These are phyloP conservation scores for Aspergillus fumigatus DNA, from an alignment of 2,329 filamentous ascomycete genomes.

Conservation along the genomic window DNA sequence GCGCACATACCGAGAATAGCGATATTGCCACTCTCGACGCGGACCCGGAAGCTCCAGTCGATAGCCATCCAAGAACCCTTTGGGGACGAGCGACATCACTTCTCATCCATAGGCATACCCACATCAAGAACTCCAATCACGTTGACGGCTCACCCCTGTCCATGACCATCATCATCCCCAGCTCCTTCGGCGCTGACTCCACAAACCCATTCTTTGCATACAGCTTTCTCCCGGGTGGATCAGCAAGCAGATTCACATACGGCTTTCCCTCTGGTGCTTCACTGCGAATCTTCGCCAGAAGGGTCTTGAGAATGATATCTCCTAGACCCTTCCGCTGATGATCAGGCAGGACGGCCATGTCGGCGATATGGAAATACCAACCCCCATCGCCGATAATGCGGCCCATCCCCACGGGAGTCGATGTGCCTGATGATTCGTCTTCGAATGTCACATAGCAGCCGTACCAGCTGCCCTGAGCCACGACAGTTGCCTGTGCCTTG, in stretches of 20 bases:
- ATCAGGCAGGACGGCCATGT: slow-evolving; percentile 48
- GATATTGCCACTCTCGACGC: too few relatives aligned
- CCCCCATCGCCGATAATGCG: slow-evolving; percentile 49
- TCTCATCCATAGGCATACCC: not conserved
- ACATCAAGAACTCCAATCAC: not conserved
- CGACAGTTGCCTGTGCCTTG: slow-evolving; percentile 32
- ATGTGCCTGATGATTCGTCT: not conserved
- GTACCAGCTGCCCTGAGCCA: slow-evolving; percentile 40
- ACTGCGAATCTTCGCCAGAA: slow-evolving; percentile 40
- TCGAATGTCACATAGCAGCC: slow-evolving; percentile 38
- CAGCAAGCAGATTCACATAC: slow-evolving; percentile 46
- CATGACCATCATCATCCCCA: slow-evolving; percentile 36
- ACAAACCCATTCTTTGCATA: slow-evolving; percentile 48
- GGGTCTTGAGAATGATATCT: slow-evolving; percentile 40
- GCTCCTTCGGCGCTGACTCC: slow-evolving; percentile 29
- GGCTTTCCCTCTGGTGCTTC: slow-evolving; percentile 34
- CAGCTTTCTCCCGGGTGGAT: slow-evolving; percentile 41
- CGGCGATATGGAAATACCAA: slow-evolving; percentile 49
- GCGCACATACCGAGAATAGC: too few relatives aligned
- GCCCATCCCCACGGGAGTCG: slow-evolving; percentile 44
- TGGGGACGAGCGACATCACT: not conserved
- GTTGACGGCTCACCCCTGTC: not conserved
- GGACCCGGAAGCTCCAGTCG: not conserved
- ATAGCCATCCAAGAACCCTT: not conserved
- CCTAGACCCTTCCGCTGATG: slow-evolving; percentile 49